Conservation (phyloP, 345 rosid genomes). For the Eucalyptus camaldulensis region DNA sequence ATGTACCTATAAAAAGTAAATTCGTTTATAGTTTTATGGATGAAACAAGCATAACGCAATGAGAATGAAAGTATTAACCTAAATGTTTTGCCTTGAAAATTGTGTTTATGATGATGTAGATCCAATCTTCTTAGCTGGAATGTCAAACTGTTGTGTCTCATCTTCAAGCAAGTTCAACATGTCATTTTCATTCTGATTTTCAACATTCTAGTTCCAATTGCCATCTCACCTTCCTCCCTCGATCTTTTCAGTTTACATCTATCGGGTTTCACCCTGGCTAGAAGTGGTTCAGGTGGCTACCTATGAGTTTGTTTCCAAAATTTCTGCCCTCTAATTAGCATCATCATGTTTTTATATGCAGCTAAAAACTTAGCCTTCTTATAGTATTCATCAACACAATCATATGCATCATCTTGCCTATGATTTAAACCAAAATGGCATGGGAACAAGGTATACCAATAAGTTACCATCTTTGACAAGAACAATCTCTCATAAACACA, state of each 20-base stretch:
- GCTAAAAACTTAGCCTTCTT: not conserved
- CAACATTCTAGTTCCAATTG: not conserved
- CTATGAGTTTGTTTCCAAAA: too few relatives aligned
- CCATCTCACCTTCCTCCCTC: not conserved
- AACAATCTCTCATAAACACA: not conserved
- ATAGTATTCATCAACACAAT: not conserved
- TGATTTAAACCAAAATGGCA: not conserved
- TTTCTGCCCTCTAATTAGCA: too few relatives aligned
- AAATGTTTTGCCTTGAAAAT: not conserved
- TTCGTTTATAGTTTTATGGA: not conserved
- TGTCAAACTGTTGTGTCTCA: not conserved
- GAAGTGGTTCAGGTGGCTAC: not conserved
- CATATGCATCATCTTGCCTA: not conserved
- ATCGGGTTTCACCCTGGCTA: not conserved
- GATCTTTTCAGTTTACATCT: not conserved
- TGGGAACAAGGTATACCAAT: not conserved
- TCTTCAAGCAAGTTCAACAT: not conserved
- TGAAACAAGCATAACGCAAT: not conserved
- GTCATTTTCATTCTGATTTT: too few relatives aligned
- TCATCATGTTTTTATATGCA: not conserved
- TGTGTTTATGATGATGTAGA: too few relatives aligned
- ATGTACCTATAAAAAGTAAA: accelerated
- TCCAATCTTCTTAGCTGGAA: not conserved
- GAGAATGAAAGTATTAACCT: not conserved
- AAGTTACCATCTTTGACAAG: too few relatives aligned